phyloP scores from a whole-genome alignment of 441 rosid species.

The Dalechampia spathulata region DNA sequence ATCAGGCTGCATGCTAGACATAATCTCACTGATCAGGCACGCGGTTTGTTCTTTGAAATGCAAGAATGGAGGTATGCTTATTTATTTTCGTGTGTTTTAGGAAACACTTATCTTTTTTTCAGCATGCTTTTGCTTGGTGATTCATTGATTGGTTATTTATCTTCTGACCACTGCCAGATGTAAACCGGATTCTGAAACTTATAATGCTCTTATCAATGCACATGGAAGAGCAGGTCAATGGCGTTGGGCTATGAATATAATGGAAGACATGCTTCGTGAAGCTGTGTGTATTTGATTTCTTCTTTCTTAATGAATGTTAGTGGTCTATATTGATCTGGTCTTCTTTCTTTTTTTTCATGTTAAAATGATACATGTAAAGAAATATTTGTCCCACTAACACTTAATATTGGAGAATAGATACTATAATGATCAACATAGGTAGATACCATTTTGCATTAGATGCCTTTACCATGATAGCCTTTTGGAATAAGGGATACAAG shows the following conservation, averaged over 20 bases:
- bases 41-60: constrained; percentile 96
- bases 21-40: constrained; percentile 67
- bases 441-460: too few relatives aligned
- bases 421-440: too few relatives aligned
- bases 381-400: background rate
- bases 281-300: constrained; percentile 70
- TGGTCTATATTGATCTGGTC: constrained; percentile 32
- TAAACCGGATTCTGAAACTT: constrained; percentile 84
- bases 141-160: background rate
- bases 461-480: too few relatives aligned
- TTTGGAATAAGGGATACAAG: too few relatives aligned
- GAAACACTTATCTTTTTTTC: too few relatives aligned
- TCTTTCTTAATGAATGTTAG: constrained; percentile 25
- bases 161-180: constrained; percentile 39
- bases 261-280: constrained; percentile 76
- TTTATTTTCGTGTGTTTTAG: background rate
- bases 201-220: constrained; percentile 79
- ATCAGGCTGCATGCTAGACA: constrained; percentile 82
- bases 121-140: background rate
- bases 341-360: constrained; percentile 17
- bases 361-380: background rate
- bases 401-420: too few relatives aligned
- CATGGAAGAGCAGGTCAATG: constrained; percentile 89
- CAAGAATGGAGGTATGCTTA: constrained; percentile 73
- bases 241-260: constrained; percentile 93